Evolutionary conservation across 192 early-diverging fungal species (phyloP).

Genomic region (Coemansia sp.): DNA sequence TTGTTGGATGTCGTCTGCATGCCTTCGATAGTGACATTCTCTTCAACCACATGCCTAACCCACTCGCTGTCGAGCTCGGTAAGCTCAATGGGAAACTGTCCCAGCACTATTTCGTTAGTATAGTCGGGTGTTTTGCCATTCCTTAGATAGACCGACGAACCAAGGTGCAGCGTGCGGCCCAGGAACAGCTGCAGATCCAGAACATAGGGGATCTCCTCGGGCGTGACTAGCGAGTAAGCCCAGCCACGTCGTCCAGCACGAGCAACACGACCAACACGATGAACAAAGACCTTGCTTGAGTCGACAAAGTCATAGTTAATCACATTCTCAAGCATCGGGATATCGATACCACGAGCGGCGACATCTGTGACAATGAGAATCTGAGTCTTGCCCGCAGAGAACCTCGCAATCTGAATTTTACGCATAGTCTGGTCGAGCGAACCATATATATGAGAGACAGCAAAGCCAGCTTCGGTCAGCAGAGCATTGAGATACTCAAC

Average conservation of each 20-base stretch:
- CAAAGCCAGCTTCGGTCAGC: slow-evolving; percentile 69
- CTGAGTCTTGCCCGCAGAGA: slow-evolving; percentile 77
- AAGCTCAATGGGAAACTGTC: slow-evolving; percentile 70
- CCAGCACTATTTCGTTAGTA: slow-evolving; percentile 80
- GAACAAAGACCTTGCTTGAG: slow-evolving; percentile 92
- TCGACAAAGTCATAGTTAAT: slow-evolving; percentile 97
- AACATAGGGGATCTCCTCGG: slow-evolving; percentile 90
- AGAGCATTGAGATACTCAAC: slow-evolving; percentile 91
- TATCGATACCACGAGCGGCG: slow-evolving; percentile 99
- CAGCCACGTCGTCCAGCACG: slow-evolving; percentile 92
- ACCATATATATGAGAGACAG: slow-evolving; percentile 90
- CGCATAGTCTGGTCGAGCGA: slow-evolving; percentile 91
- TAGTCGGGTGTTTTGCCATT: slow-evolving; percentile 58
- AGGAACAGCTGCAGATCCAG: slow-evolving; percentile 93
- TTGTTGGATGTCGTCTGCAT: slow-evolving; percentile 72
- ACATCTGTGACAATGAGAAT: slow-evolving; percentile 95
- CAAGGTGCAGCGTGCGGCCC: slow-evolving; percentile 70
- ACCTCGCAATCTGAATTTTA: slow-evolving; percentile 82
- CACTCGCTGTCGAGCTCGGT: slow-evolving; percentile 76
- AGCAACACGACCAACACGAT: slow-evolving; percentile 94
- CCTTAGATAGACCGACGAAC: slow-evolving; percentile 33
- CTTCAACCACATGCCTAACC: slow-evolving; percentile 63
- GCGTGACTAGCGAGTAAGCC: slow-evolving; percentile 85
- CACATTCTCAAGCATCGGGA: slow-evolving; percentile 95
- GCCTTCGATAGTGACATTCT: slow-evolving; percentile 65